Percentiles rank a stretch among this genome's conserved stretches.
Conservation (phyloP, 2,329 filamentous ascomycete species). For the Acephala macrosclerotiorum region DNA sequence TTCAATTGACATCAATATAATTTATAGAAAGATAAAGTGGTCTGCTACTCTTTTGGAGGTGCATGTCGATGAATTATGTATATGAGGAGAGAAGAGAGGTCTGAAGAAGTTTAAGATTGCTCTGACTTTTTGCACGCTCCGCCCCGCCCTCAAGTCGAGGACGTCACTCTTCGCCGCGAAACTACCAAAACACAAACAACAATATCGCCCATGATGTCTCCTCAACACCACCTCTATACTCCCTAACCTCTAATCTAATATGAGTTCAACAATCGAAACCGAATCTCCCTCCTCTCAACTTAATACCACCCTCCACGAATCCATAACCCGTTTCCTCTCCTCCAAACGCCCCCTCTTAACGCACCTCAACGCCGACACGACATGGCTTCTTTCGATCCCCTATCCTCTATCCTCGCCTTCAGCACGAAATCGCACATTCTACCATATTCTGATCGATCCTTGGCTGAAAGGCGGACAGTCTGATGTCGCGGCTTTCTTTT, state of each 20-base stretch:
- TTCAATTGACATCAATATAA: no score
- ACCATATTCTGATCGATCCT: constrained; percentile 71
- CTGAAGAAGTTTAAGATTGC: no score
- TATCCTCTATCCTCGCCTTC: constrained; percentile 53
- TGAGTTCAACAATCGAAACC: constrained; percentile 3
- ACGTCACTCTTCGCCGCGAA: constrained; percentile 7
- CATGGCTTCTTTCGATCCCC: constrained; percentile 71
- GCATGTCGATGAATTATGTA: no score
- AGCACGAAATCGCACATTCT: constrained; percentile 50
- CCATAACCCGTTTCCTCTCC: constrained; percentile 26
- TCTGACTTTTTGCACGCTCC: no score
- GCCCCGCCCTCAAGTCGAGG: constrained; percentile 9
- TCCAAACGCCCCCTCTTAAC: constrained; percentile 60
- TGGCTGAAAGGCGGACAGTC: constrained; percentile 69
- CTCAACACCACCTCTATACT: constrained; percentile 9
- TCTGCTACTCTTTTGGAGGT: no score
- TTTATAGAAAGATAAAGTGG: no score
- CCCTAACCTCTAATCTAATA: neutral
- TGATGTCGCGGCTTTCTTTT: constrained; percentile 71
- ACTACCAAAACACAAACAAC: neutral
- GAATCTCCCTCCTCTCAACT: constrained; percentile 28
- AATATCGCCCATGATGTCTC: neutral
- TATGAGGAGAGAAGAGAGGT: no score
- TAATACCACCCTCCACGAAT: constrained; percentile 25
- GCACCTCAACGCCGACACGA: constrained; percentile 72